Evolutionary conservation across 2,329 filamentous ascomycete species (phyloP), one percentile per base, ranked within the genome.

Genomic region (Colletotrichum paranaense): DNA sequence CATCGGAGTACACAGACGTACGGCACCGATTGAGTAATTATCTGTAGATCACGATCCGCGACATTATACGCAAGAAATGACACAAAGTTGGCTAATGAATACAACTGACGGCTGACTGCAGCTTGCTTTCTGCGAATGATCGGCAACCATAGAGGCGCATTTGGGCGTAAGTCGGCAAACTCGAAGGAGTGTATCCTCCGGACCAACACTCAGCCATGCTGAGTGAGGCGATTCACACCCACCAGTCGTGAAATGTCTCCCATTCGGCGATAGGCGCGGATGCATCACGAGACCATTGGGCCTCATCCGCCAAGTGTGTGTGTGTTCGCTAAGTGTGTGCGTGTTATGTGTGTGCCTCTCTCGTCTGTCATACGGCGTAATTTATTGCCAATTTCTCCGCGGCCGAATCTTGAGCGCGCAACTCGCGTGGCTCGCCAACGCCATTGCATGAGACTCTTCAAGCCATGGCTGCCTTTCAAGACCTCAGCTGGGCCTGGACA

Each of bases 91-190:
- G 49, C 30, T 35, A 58, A 57, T n/a, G 9, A 14, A 14, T 52
- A 57, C 57, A 42, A 62, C 49, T 42, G 53, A 30, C 46, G 63
- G 28, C 57, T 57, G 35, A 72, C 57, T 58, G 56, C 64, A 72
- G 63, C 68, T 62, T 1, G 32, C 53, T 16, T 26, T 22, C 16
- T 19, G 28, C 42, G 42, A 49, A n/a, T 49, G 53, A 9, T 24
- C 19, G 53, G 16, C 28, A 14, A 14, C 19, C 4, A n/a, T n/a
- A n/a, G 28, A 16, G 55, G 9, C 12, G 38, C 19, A 32, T 38
- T 55, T 53, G 19, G 62, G 53, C 38, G 26, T 14, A 35, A 59
- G 28, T 49, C 19, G 19, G 16, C 42, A 49, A 14, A 32, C n/a
- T 22, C 22, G 6, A 14, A 55, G 42, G 46, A 14, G 26, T 62